Base-by-base conservation (phyloP, 352 stramenopile genomes). In the Phytophthora capsici region DNA sequence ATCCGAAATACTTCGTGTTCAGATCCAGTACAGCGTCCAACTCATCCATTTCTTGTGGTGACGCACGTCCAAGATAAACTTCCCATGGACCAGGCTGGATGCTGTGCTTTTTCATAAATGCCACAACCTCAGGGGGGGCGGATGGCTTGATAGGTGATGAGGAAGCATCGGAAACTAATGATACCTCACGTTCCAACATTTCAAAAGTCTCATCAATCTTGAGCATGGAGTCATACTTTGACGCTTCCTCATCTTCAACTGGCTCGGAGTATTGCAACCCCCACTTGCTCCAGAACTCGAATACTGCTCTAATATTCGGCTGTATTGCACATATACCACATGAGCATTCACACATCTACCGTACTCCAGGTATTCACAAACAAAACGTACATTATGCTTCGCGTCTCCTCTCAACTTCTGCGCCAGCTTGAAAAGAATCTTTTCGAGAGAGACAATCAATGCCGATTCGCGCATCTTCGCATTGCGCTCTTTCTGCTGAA, bases 211-310 rank as follows among this genome's bases (percentile, higher is more conserved):
- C 77, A 38, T 90, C 84, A 56, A 88, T 77, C 38, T 75, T 77
- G 34, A 77, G 69, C 43, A 93, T 82, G 17, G 76, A 38, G 34
- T 84, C 77, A 25, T 71, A 53, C 47, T 68, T 76, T 50, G 57
- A 66, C 14, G 77, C 63, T 45, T 63, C 63, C 22, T 74, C 66
- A 12, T 60, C 59, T 46, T 77, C 73, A 43, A 77, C 51, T 8
- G 78, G 77, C 6, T 63, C 71, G 34, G 69, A 77, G 66, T 86
- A 92, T 59, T 92, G 78, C 36, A 93, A 59, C 19, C 80, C 82
- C 86, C 86, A 94, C 59, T 94, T 94, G 9, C 80, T 86, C 86
- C 86, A 94, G 52, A 91, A 92, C 7, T 91, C 84, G 32, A 92
- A 88, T 12, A 94, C 83, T 19, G 83, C 82, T 63, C 78, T 77